Evolutionary conservation across 805 yeast genomes (phyloP), one percentile per base, ranked within the genome.

Genomic region (Monosporozyma servazzii): DNA sequence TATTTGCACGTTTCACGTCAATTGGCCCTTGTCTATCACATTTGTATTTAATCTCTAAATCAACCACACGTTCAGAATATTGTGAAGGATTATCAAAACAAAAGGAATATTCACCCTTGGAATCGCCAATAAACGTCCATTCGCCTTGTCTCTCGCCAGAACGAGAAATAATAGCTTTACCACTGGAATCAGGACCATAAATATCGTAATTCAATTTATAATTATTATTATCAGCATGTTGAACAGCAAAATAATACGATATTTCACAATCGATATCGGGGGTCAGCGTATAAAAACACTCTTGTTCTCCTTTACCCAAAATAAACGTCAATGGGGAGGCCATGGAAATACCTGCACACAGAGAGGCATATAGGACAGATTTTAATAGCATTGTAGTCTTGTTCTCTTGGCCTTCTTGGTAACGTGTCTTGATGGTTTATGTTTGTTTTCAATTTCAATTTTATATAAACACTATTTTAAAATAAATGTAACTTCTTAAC

Each of bases 81-180:
- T 88, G 80, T 86, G 85, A 84, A n/a, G 46, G 46, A 27, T 27
- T 18, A 60, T 80, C 71, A 72, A 89, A 88, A 71, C 96, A 89
- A 67, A 89, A 84, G 67, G 84, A 85, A 72, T 88, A 89, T 67
- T 89, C 96, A 43, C 96, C 96, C 18, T 68, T 65, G 48, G 66
- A 63, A 42, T 77, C 79, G 21, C 87, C 95, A 20, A 71, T 73
- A 65, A 89, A 81, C 6, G 80, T 73, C 73, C 84, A 84, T 62
- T 88, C 95, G 11, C 90, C 95, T 66, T 85, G 91, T 66, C 85
- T 79, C 64, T 82, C 80, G 58, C 82, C 81, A 47, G 72, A 71
- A 50, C 83, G 84, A 5, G 46, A 45, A 49, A 77, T 76, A 43
- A 86, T 67, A 7, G 64, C 56, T 7, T 71, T 73, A 51, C 45